Evolutionary conservation across 176 grass and related monocot genomes (phyloP), one percentile per base, ranked within the genome.

Genomic region (Ananas comosus): DNA sequence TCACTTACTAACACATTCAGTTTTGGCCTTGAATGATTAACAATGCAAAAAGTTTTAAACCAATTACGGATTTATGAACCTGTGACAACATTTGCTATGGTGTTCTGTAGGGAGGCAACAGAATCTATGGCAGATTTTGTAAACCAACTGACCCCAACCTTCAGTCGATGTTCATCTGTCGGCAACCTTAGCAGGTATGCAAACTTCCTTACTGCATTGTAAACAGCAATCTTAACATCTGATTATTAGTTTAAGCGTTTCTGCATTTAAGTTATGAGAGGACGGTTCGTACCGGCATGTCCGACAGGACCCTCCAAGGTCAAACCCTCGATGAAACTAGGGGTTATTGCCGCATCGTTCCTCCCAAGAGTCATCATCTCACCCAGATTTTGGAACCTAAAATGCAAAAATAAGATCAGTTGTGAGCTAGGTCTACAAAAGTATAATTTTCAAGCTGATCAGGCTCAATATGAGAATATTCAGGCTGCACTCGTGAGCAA

Each of bases 291-390:
- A 99, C 94, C 94, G 72, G 89, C 89, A 82, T 99, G 94, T 53
- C 89, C 94, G 80, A 99, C 1, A 23, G 84, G 89, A 13, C 94
- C 94, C 65, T 93, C 94, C 69, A 99, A 82, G 50, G 94, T 99
- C 48, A 99, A 77, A 10, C 89, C 89, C n/a, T 91, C 94, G 4
- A 93, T 86, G 66, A 99, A 93, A 76, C 78, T 91, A 16, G 94
- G 87, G 22, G 94, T 83, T 78, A 99, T 74, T 9, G 80, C 89
- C 12, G 80, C 89, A 21, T 99, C 94, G 56, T 79, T 93, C 82
- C 65, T 82, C 48, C 94, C 94, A 11, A 93, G 90, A 1, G 90
- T 89, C 94, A 99, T 99, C 89, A 99, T 99, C 84, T 99, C 94
- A 65, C 89, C 89, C 7, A 99, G 89, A 72, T 99, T 99, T 54